Evolutionary conservation across 441 rosid species (phyloP).

Genomic region (Macaranga tanarius): DNA sequence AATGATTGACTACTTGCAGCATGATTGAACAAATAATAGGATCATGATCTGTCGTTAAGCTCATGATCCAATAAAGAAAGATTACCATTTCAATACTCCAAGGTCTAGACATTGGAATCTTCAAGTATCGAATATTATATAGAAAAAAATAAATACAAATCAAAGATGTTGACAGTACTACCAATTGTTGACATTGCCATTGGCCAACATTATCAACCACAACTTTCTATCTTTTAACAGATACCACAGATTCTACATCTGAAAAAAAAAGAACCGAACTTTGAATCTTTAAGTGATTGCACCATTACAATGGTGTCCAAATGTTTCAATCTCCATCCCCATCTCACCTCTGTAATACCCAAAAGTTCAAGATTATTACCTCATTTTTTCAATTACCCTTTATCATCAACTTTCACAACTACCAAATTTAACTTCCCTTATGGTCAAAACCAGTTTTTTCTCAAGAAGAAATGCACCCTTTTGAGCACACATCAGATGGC

Average conservation of each 20-base stretch:
- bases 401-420: background rate
- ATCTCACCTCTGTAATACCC: conserved; percentile 27
- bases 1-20: background rate
- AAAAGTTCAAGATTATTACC: conserved; percentile 28
- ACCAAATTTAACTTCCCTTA: conserved; percentile 12
- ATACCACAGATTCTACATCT: conserved; percentile 31
- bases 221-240: conserved; percentile 24
- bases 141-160: background rate
- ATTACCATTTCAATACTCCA: background rate
- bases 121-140: background rate
- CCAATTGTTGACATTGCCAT: background rate
- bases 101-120: background rate
- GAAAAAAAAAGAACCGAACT: conserved; percentile 2
- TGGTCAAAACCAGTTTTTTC: background rate
- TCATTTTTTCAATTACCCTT: conserved; percentile 13
- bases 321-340: conserved; percentile 43
- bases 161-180: conserved; percentile 12
- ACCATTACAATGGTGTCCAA: conserved; percentile 48
- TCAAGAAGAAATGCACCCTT: conserved; percentile 20
- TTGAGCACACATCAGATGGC: conserved; percentile 30
- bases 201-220: conserved; percentile 16
- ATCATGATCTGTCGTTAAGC: background rate
- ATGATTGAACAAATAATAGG: too few species aligned
- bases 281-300: conserved; percentile 26
- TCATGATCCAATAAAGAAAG: conserved; percentile 1